Base-by-base conservation (phyloP, 352 stramenopile genomes). In the Phytophthora lateralis region DNA sequence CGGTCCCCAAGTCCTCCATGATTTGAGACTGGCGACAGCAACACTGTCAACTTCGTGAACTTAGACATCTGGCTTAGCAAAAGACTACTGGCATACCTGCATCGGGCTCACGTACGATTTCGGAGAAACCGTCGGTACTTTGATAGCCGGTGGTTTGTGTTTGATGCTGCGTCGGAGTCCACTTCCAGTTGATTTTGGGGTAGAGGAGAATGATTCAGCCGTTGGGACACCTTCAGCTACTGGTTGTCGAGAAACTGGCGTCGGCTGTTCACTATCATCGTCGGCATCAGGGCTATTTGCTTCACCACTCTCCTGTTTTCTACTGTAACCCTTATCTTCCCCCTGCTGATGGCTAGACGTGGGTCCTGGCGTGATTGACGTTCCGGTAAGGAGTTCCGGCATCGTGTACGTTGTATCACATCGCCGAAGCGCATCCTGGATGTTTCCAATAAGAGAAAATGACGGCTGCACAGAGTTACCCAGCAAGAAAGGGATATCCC, bases 371-470 rank as follows among this genome's bases (percentile, higher is more conserved):
- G 38, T 57, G 17, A 27, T 42, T 21, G 41, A 30, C 39, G 24
- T 15, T 3, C 17, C 21, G 12, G 17, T 45, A 17, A 68, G 60
- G 34, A 73, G 55, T 37, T 27, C 57, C 4, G 81, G 81, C 29
- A 63, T 68, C 43, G 73, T 52, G 41, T 78, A 89, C 29, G 75
- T 85, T 9, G 74, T 76, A 54, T 90, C 84, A 50, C 81, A 89
- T 53, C 83, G 75, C 17, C 81, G 80, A 8, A 91, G 67, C n/a
- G 82, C 80, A 30, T 91, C 80, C 48, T 93, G 84, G 20, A 86
- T 71, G 54, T 82, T 90, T 24, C 80, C 80, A 42, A 90, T 87
- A 15, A 93, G 61, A 8, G 81, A 91, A 62, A 90, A 88, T 26
- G 84, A 91, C 55, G 62, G 69, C 50, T 76, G 72, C 11, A 77